These are phyloP conservation scores for Xylaria arbuscula DNA, from an alignment of 2,329 filamentous ascomycete species.

Conservation along the genomic window DNA sequence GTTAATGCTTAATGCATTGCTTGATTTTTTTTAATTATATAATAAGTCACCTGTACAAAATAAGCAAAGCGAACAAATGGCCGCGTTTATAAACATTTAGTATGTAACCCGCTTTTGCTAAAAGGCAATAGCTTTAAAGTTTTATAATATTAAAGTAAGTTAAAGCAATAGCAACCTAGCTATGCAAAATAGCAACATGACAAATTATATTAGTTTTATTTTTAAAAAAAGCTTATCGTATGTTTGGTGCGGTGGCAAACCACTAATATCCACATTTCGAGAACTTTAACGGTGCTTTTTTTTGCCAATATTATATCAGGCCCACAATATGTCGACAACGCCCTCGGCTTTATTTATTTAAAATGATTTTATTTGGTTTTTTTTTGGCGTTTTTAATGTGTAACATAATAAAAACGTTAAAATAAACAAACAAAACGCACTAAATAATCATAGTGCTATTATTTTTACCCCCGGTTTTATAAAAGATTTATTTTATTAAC, in stretches of 20 bases:
- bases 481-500: neutral
- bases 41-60: neutral
- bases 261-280: neutral
- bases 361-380: slow-evolving; percentile 2
- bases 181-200: neutral
- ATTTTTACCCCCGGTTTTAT: neutral
- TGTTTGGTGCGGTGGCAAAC: neutral
- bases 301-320: neutral
- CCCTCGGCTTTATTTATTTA: neutral
- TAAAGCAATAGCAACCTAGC: neutral
- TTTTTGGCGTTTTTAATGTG: neutral
- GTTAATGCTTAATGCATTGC: neutral
- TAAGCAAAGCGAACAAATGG: neutral
- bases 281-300: neutral
- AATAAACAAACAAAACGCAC: neutral
- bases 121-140: neutral
- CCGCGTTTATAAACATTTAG: slow-evolving; percentile 1
- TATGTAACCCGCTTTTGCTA: neutral
- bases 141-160: neutral
- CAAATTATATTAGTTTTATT: neutral
- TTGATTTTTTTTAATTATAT: neutral
- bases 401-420: slow-evolving; percentile 2
- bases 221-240: slow-evolving; percentile 1
- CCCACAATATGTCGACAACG: neutral
- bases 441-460: neutral